Base-by-base conservation (phyloP, 1,284 basidiomycete species). In the Heterobasidion parviporum region DNA sequence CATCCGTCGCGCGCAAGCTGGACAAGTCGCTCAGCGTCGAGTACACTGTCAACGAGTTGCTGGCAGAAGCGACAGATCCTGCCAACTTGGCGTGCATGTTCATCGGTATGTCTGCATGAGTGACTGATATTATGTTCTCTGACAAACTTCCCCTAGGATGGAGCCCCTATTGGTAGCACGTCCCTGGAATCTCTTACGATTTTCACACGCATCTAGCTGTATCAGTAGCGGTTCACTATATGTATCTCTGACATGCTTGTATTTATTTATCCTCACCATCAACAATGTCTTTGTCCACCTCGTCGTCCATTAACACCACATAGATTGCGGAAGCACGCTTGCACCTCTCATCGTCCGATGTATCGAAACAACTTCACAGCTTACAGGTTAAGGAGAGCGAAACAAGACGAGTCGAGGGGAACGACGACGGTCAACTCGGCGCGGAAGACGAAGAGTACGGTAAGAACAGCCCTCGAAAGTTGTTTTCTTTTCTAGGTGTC, bases 31-130 rank as follows among this genome's bases (percentile, higher is more conserved):
- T 98, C 61, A 96, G 92, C 65, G 89, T 96, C 38, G 92, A 97
- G 68, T 94, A 92, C 64, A 91, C 88, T 3, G 93, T 99, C 59
- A 98, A 97, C 71, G 88, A 94, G 68, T 80, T 99, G 43, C 89
- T 98, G 57, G 85, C 91, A 26, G 86, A 94, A 67, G 96, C 96
- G 43, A 91, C 85, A 44, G 90, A 96, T 67, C 70, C 77, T 0
- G 74, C 75, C 41, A 91, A 94, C 68, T 72, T 98, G 36, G 87
- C 85, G 1, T 79, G 77, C 32, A 94, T 98, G 65, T 99, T 82
- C 65, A 64, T 68, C 58, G 92, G 91, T 89, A 64, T 59, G 79
- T 68, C 49, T 18, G 6, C 5, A 9, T 12, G n/a, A 16, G 34
- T 4, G 14, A 8, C 18, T 16, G 3, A 47, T n/a, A 52, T 33